Evolutionary conservation across 78 protist species (phyloP).

Genomic region (Chrysochromulina parva): DNA sequence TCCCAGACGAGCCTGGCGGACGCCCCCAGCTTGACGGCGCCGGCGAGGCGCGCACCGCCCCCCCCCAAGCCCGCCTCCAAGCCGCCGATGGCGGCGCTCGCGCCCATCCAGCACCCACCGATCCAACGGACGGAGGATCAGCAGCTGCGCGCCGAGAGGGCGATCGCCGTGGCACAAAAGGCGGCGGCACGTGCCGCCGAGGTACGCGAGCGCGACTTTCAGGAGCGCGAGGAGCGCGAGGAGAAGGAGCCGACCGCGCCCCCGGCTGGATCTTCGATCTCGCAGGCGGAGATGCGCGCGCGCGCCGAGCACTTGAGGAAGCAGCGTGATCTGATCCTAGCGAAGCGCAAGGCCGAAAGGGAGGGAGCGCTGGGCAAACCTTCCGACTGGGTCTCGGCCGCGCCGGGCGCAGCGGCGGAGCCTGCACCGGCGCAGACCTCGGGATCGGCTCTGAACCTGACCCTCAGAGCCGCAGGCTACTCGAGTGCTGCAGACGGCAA

Average conservation of each 20-base stretch:
- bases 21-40: background rate
- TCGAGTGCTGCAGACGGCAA: too few species aligned
- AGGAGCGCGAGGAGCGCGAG: background rate
- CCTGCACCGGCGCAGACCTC: too few species aligned
- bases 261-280: background rate
- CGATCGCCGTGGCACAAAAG: background rate
- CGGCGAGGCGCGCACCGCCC: background rate
- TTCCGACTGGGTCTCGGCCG: too few species aligned
- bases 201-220: background rate
- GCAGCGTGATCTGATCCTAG: background rate
- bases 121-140: background rate
- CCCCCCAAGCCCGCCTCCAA: background rate
- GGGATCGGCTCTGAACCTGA: too few species aligned
- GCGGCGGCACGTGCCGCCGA: background rate
- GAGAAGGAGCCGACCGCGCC: background rate
- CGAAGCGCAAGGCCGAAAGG: too few species aligned
- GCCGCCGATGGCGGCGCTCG: background rate
- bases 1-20: background rate
- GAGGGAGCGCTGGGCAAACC: too few species aligned
- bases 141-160: background rate
- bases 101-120: background rate
- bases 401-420: too few species aligned
- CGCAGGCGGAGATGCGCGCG: background rate
- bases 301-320: background rate
- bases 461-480: too few species aligned